Evolutionary conservation across 1,284 basidiomycete genomes (phyloP), one percentile per base, ranked within the genome.

Genomic region (Bondarzewia mesenterica): DNA sequence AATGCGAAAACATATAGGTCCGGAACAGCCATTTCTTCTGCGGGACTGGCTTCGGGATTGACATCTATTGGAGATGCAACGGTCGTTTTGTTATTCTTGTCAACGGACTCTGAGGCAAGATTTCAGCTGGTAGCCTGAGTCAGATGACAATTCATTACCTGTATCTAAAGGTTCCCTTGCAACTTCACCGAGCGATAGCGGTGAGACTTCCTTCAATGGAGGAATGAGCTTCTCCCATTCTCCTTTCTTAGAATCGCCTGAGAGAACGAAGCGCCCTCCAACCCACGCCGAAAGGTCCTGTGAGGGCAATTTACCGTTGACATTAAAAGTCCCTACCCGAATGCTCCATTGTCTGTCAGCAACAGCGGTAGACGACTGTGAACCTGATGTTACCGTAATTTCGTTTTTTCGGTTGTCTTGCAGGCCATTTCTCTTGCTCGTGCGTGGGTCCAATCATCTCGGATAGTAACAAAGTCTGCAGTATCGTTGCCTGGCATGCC

Each of bases 291-390:
- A 68, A 7, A 89, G 63, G 57, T 86, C 82, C 54, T 87, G 82
- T 7, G 82, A 78, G 2, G 86, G 85, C 29, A 74, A 53, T 56
- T 80, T 80, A 1, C 84, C 86, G 55, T 88, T 87, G 38, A 89
- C 86, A 55, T 89, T 89, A 66, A 89, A 89, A 2, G 83, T 85
- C 15, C 86, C 85, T 15, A 86, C 53, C 3, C 84, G 78, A 45
- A 89, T 58, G 38, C 80, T 83, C 20, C 16, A 10, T 10, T 29
- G 27, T 22, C 14, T 35, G 18, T 36, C 20, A 23, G 14, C 7
- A 21, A 25, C 15, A 7, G n/a, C 5, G n/a, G 26, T 16, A 27
- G n/a, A 35, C 23, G 8, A 42, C 27, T 22, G 20, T 15, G 15
- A 48, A 36, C 8, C 3, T 12, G 1, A 14, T 22, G 35, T 23